Evolutionary conservation across 805 yeast species (phyloP).

Genomic region (Ogataea nakhonphanomensis): DNA sequence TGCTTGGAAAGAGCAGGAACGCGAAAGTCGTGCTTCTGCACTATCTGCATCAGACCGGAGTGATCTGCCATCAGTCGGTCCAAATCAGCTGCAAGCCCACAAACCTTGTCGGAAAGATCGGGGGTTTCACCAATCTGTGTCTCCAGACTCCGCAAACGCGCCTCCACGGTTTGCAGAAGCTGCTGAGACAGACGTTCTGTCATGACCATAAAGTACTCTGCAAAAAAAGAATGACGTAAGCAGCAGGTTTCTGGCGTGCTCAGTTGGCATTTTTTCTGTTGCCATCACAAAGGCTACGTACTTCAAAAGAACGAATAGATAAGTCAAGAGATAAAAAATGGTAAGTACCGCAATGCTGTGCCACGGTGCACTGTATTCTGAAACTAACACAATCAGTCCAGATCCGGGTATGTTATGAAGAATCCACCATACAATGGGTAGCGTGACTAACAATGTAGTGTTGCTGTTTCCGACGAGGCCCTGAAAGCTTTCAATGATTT

Average conservation of each 20-base stretch:
- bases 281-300: slow-evolving; percentile 13
- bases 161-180: slow-evolving; percentile 9
- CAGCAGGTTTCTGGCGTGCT: background rate
- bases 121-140: slow-evolving; percentile 8
- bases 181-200: background rate
- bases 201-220: too few species aligned
- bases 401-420: slow-evolving; percentile 33
- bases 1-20: slow-evolving; percentile 1
- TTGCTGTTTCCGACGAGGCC: slow-evolving; percentile 83
- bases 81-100: slow-evolving; percentile 1
- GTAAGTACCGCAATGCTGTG: slow-evolving; percentile 4
- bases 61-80: slow-evolving; percentile 4
- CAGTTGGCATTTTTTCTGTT: slow-evolving; percentile 4
- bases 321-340: slow-evolving; percentile 5
- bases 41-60: slow-evolving; percentile 6
- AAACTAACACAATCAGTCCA: slow-evolving; percentile 25
- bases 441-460: slow-evolving; percentile 41
- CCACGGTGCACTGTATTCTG: background rate
- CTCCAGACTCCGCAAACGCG: slow-evolving; percentile 17
- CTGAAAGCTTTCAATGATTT: slow-evolving; percentile 91
- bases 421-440: background rate
- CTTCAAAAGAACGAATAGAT: slow-evolving; percentile 6
- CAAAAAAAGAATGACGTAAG: slow-evolving; percentile 2
- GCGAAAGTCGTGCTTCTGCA: slow-evolving; percentile 9
- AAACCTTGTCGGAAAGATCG: slow-evolving; percentile 9